Evolutionary conservation across 2,329 filamentous ascomycete genomes (phyloP).

Genomic region (Claviceps sp.): DNA sequence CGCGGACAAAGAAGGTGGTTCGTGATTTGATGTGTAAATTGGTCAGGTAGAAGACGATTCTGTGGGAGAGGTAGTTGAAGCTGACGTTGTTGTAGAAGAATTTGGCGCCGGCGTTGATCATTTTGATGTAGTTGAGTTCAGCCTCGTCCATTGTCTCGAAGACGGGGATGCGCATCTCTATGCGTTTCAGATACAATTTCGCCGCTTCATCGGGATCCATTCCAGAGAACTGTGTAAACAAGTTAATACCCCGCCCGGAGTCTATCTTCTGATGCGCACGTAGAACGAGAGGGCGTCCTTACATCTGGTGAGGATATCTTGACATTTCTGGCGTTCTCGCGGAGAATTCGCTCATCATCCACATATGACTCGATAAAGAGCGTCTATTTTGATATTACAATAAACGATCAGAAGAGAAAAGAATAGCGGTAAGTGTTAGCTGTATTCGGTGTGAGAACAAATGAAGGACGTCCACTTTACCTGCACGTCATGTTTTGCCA

Average conservation of each 20-base stretch:
- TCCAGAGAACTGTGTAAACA: slow-evolving; percentile 53
- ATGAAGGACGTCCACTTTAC: slow-evolving; percentile 23
- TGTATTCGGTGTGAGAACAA: not conserved
- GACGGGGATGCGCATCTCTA: slow-evolving; percentile 82
- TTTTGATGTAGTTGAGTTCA: slow-evolving; percentile 95
- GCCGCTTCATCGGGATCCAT: slow-evolving; percentile 91
- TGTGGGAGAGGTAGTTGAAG: slow-evolving; percentile 91
- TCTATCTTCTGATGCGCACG: not conserved
- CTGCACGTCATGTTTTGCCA: slow-evolving; percentile 93
- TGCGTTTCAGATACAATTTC: slow-evolving; percentile 77
- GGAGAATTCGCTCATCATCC: slow-evolving; percentile 82
- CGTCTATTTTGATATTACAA: slow-evolving; percentile 39
- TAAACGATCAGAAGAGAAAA: too few species aligned
- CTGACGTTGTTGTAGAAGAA: slow-evolving; percentile 95
- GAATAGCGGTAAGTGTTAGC: not conserved
- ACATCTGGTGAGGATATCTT: slow-evolving; percentile 96
- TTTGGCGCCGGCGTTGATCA: slow-evolving; percentile 93
- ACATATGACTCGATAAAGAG: slow-evolving; percentile 95
- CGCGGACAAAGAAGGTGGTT: slow-evolving; percentile 83
- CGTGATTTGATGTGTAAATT: slow-evolving; percentile 95
- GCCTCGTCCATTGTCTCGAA: slow-evolving; percentile 94
- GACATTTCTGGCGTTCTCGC: slow-evolving; percentile 92
- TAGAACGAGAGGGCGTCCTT: slow-evolving; percentile 20
- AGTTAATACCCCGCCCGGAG: not conserved
- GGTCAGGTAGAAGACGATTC: slow-evolving; percentile 96